Conservation (phyloP, 2,329 filamentous ascomycete genomes). For the Penicillium hesseltinei region DNA sequence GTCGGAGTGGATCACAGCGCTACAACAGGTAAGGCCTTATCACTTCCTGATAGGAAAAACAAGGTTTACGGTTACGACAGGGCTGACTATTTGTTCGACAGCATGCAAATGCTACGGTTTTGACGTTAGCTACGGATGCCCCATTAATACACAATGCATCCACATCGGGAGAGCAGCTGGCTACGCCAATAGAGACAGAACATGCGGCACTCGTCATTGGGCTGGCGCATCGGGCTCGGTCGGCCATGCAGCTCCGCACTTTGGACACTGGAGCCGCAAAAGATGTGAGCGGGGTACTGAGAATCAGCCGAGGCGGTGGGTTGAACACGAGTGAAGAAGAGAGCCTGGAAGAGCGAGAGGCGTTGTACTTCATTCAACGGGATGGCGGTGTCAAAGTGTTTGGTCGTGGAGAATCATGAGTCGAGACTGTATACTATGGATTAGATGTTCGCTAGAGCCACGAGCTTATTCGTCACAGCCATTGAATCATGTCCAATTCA, state of each 20-base stretch:
- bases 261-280: conserved; percentile 85
- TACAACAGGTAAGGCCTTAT: conserved; percentile 60
- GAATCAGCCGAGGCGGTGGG: conserved; percentile 63
- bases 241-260: conserved; percentile 68
- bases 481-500: neutral
- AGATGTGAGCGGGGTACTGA: conserved; percentile 85
- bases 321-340: conserved; percentile 31
- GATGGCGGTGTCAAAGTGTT: conserved; percentile 83
- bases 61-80: neutral
- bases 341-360: conserved; percentile 60
- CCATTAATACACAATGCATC: conserved; percentile 60
- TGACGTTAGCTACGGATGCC: conserved; percentile 70
- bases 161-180: conserved; percentile 42
- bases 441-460: neutral
- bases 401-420: conserved; percentile 66
- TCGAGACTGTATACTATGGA: conserved; percentile 3
- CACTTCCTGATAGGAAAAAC: neutral
- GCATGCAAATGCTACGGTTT: conserved; percentile 63
- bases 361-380: conserved; percentile 74
- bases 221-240: conserved; percentile 71
- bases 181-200: conserved; percentile 66
- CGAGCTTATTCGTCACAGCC: neutral
- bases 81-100: conserved; percentile 31
- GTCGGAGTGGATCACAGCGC: conserved; percentile 55
- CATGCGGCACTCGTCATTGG: conserved; percentile 70